These are phyloP conservation scores for Jaapia argillacea DNA, from an alignment of 768 basidiomycete species.

Conservation along the genomic window DNA sequence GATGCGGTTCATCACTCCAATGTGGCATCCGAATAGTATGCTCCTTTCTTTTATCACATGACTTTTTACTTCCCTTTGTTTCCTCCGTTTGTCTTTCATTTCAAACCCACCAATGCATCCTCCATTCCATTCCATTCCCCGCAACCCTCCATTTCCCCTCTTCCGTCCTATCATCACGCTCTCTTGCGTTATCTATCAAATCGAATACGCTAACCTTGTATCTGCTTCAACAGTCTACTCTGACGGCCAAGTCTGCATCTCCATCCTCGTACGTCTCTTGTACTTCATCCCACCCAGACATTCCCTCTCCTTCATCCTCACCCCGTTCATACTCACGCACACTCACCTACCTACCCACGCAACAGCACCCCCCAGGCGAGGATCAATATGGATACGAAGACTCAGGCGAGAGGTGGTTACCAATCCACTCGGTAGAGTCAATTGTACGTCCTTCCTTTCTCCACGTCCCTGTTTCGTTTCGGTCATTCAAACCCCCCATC, in stretches of 20 bases:
- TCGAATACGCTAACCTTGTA: too few species aligned
- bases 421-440: conserved; percentile 93
- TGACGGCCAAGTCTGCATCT: conserved; percentile 91
- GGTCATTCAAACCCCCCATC: neutral
- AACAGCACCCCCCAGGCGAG: conserved; percentile 87
- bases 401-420: conserved; percentile 95
- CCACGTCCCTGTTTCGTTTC: conserved; percentile 4
- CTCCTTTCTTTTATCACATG: conserved; percentile 7
- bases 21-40: conserved; percentile 98
- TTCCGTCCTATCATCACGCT: too few species aligned
- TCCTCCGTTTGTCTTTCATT: too few species aligned
- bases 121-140: too few species aligned
- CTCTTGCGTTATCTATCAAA: conserved; percentile 4
- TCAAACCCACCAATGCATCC: conserved; percentile 1
- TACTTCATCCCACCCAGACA: too few species aligned
- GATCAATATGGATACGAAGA: conserved; percentile 98
- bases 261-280: conserved; percentile 67
- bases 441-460: conserved; percentile 47
- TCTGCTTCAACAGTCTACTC: conserved; percentile 95
- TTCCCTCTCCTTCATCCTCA: too few species aligned
- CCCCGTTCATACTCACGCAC: too few species aligned
- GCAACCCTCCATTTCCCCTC: too few species aligned
- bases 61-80: too few species aligned
- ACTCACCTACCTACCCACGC: too few species aligned
- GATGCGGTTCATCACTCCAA: conserved; percentile 90